These are phyloP conservation scores for Cytospora piceicola DNA, from an alignment of 2,329 filamentous ascomycete genomes.

Conservation along the genomic window DNA sequence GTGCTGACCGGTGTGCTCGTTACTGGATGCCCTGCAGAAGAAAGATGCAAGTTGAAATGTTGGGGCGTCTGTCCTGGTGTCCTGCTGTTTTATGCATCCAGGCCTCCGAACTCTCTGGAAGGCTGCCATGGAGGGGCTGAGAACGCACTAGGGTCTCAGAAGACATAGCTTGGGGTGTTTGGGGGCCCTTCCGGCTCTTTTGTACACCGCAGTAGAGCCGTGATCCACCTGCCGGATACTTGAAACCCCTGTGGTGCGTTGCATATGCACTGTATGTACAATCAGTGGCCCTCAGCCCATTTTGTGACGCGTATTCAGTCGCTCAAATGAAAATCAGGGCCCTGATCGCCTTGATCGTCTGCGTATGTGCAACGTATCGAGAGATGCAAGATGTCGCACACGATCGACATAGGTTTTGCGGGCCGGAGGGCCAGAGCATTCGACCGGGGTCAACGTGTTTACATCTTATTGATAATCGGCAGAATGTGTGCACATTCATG, in stretches of 20 bases:
- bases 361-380: slow-evolving; percentile 2
- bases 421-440: slow-evolving; percentile 4
- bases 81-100: slow-evolving; percentile 1
- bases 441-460: background rate
- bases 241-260: background rate
- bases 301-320: slow-evolving; percentile 11
- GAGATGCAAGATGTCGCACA: slow-evolving; percentile 1
- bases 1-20: background rate
- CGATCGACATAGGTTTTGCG: slow-evolving; percentile 11
- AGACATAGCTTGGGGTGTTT: background rate
- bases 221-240: background rate
- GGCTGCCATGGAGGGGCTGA: background rate
- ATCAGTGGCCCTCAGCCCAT: background rate
- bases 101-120: background rate
- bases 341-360: background rate
- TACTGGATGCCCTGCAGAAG: background rate
- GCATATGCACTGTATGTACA: slow-evolving; percentile 8
- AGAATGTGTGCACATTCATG: too few relatives aligned
- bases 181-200: slow-evolving; percentile 5
- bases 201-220: slow-evolving; percentile 1
- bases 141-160: background rate
- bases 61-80: background rate
- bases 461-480: background rate
- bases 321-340: slow-evolving; percentile 8
- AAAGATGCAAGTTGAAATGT: slow-evolving; percentile 3